Evolutionary conservation across 805 yeast species (phyloP), one percentile per base, ranked within the genome.

Genomic region (Scheffersomyces amazonensis): DNA sequence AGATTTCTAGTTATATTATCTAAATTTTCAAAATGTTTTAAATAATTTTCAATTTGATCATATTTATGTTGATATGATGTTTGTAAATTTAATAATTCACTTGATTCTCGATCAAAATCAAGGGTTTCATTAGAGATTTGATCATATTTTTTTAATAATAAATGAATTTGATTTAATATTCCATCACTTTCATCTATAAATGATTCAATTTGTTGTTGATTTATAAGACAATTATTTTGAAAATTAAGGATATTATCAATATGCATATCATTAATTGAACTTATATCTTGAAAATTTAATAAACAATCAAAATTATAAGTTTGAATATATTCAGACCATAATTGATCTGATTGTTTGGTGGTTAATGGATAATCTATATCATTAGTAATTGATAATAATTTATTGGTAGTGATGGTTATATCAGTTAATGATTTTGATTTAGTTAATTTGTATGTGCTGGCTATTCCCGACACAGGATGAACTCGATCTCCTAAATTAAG

Each of bases 1-100:
- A 91, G 71, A 30, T 73, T 71, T 40, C 79, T 74, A 25, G 87
- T 82, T 29, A 87, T 81, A 3, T 75, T 65, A 37, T 88, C 95
- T 37, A 91, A 64, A 16, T 77, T 69, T 46, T 84, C 89, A 55
- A 87, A 90, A 37, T 79, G 70, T 15, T 66, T 57, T 40, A 91
- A 68, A 34, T 76, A 71, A 1, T 49, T 36, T 15, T 71, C 65
- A 17, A 87, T 57, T 3, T 74, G 76, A 0, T 54, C 50, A 21
- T 74, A 66, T 28, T 80, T 62, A 2, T 46, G 43, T 15, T 62
- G 61, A 36, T 76, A 66, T 11, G 64, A 62, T 1, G 58, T 54
- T 34, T 81, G 76, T 38, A 73, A 71, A 1, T 56, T 56, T 35
- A 81, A 63, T 39, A 83, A 64, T 9, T 64, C 53, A 17, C 73